Conservation (phyloP, 2,329 filamentous ascomycete species). For the Tolypocladium album region DNA sequence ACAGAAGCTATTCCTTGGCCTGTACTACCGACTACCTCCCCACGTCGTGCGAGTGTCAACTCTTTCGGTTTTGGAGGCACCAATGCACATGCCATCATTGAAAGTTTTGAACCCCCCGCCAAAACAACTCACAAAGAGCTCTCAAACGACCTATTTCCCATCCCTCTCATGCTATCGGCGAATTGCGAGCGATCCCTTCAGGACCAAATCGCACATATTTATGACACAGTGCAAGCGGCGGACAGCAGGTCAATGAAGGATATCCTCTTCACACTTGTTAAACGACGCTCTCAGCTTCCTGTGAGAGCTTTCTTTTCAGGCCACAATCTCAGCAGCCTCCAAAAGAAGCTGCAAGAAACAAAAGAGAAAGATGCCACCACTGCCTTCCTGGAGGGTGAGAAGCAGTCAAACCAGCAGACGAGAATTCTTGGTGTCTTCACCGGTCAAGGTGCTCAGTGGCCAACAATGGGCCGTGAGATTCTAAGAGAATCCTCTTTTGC, state of each 20-base stretch:
- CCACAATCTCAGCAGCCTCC: not conserved
- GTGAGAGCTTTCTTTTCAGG: not conserved
- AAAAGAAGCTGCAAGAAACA: not conserved
- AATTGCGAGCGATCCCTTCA: not conserved
- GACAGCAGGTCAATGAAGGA: not conserved
- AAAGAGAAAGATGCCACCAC: not conserved
- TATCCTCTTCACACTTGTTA: not conserved
- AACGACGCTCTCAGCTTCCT: not conserved
- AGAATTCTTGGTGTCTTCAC: slow-evolving; percentile 18
- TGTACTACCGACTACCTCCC: not conserved
- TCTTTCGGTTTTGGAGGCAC: slow-evolving; percentile 40
- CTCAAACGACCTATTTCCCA: not conserved
- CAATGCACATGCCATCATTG: slow-evolving; percentile 32
- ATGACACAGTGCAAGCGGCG: not conserved
- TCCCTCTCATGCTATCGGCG: not conserved
- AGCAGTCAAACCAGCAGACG: not conserved
- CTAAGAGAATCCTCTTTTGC: slow-evolving; percentile 1
- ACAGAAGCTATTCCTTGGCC: slow-evolving; percentile 11
- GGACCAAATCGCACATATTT: not conserved
- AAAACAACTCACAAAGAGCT: not conserved
- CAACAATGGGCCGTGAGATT: slow-evolving; percentile 19
- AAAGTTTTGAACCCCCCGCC: not conserved
- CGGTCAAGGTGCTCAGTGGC: slow-evolving; percentile 22
- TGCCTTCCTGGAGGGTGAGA: not conserved
- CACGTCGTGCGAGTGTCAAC: slow-evolving; percentile 32